A percentile compares a stretch with the other conserved stretches of the same genome.
Conservation (phyloP, 148 eudicot genomes). For the Heliamphora exappendiculata region DNA sequence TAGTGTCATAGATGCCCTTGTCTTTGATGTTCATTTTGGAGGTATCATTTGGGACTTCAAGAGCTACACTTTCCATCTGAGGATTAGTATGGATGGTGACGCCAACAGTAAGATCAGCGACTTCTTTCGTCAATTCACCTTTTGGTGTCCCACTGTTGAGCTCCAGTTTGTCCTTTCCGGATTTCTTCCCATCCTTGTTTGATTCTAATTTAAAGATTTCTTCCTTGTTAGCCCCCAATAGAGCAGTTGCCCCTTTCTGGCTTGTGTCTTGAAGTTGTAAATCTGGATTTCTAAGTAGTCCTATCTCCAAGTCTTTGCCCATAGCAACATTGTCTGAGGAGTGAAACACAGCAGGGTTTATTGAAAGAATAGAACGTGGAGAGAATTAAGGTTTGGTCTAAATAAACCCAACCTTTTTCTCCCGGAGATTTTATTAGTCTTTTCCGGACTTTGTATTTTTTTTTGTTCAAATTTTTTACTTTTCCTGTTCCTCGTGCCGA, state of each 20-base stretch:
- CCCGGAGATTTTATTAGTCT: too few species aligned
- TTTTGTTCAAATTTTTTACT: too few species aligned
- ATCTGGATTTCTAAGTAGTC: slow-evolving; percentile 35
- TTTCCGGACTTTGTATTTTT: too few species aligned
- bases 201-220: slow-evolving; percentile 16
- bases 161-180: slow-evolving; percentile 25
- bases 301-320: slow-evolving; percentile 54
- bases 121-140: slow-evolving; percentile 25
- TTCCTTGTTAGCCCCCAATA: slow-evolving; percentile 19
- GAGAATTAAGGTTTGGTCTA: too few species aligned
- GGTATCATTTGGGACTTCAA: slow-evolving; percentile 22
- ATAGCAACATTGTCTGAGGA: slow-evolving; percentile 32
- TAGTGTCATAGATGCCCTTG: slow-evolving; percentile 20
- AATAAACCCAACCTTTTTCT: too few species aligned
- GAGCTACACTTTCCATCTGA: slow-evolving; percentile 19
- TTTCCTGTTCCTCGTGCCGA: too few species aligned
- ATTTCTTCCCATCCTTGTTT: slow-evolving; percentile 22
- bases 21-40: slow-evolving; percentile 27
- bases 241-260: slow-evolving; percentile 6
- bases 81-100: slow-evolving; percentile 19
- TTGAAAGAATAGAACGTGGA: neutral
- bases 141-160: slow-evolving; percentile 23
- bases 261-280: slow-evolving; percentile 27
- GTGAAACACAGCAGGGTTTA: neutral
- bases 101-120: slow-evolving; percentile 26